These are phyloP conservation scores for Aspergillus sp. DNA, from an alignment of 2,329 filamentous ascomycete genomes.

Conservation along the genomic window DNA sequence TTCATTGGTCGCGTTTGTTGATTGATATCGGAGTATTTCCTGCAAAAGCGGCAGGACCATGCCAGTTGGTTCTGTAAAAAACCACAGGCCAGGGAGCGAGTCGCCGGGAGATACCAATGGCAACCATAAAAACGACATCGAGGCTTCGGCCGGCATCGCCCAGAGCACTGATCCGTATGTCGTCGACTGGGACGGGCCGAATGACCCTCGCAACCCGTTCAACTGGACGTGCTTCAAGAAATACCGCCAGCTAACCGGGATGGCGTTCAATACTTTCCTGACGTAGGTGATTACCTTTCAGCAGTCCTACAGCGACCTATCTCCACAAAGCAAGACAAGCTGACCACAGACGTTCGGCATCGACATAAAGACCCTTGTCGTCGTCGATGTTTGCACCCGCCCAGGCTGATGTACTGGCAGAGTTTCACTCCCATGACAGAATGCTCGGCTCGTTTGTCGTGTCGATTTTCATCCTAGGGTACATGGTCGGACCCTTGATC, in stretches of 20 bases:
- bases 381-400: constrained; percentile 17
- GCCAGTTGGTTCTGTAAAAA: not conserved
- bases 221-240: constrained; percentile 24
- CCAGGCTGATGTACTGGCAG: constrained; percentile 25
- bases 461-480: constrained; percentile 52
- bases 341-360: not conserved
- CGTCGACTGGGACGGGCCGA: constrained; percentile 12
- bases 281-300: constrained; percentile 15
- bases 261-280: constrained; percentile 18
- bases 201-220: constrained; percentile 24
- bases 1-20: no score
- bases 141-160: not conserved
- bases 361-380: constrained; percentile 1
- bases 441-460: constrained; percentile 43
- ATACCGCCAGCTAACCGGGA: constrained; percentile 9
- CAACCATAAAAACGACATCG: not conserved
- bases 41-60: not conserved
- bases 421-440: constrained; percentile 32
- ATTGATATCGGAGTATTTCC: not conserved
- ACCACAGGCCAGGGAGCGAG: not conserved
- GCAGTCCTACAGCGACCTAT: no score
- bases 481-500: constrained; percentile 48
- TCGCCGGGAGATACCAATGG: not conserved
- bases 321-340: no score
- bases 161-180: not conserved